phyloP scores from a whole-genome alignment of 73 alveolate species.

The Breviolum minutum region DNA sequence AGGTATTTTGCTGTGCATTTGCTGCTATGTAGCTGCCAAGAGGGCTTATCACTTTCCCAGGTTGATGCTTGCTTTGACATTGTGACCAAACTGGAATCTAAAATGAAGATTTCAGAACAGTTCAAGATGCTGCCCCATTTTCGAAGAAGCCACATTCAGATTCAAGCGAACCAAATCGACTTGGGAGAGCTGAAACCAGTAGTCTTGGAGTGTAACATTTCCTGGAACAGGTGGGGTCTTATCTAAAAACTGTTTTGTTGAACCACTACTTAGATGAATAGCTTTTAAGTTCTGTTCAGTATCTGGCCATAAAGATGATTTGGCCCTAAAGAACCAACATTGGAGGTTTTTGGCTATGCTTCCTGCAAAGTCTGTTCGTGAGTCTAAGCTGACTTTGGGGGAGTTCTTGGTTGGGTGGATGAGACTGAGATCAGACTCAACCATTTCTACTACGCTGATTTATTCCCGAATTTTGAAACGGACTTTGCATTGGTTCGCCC shows the following conservation, averaged over 20 bases:
- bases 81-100: not conserved
- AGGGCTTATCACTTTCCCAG: not conserved
- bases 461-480: not conserved
- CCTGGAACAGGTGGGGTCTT: not conserved
- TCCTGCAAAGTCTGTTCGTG: not conserved
- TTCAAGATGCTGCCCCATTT: not conserved
- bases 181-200: not conserved
- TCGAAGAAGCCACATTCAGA: not conserved
- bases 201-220: not conserved
- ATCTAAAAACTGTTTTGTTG: not conserved
- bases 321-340: not conserved
- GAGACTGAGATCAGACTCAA: not conserved
- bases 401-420: not conserved
- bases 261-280: not conserved
- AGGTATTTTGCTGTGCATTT: not conserved
- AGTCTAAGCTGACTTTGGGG: not conserved
- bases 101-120: not conserved
- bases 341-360: not conserved
- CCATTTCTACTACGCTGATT: not conserved
- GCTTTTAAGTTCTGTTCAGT: not conserved
- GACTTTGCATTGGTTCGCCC: not conserved
- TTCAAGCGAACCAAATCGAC: not conserved
- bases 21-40: not conserved
- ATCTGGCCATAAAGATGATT: not conserved
- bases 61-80: not conserved